Evolutionary conservation across 371 early-diverging fungal genomes (phyloP).

Genomic region (Mortierella sp.): DNA sequence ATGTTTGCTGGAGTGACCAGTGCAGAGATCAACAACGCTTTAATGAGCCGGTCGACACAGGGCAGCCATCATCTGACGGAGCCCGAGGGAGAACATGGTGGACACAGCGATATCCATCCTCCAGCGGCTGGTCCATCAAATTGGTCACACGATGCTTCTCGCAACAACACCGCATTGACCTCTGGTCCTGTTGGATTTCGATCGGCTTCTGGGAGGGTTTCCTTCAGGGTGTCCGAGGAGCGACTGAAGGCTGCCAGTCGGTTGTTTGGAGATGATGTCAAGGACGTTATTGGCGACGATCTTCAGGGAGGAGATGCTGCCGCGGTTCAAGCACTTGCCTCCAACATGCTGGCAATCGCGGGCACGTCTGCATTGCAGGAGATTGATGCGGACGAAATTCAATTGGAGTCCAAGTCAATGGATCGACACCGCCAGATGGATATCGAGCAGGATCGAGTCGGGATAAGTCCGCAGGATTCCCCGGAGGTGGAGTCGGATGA

Average conservation of each 20-base stretch:
- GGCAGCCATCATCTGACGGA: background rate
- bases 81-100: background rate
- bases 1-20: constrained; percentile 23
- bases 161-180: background rate
- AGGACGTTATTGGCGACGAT: background rate
- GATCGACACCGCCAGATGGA: background rate
- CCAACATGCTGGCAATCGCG: background rate
- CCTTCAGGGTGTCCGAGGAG: background rate
- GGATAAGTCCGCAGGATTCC: background rate
- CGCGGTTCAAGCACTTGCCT: background rate
- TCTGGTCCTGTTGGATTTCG: background rate
- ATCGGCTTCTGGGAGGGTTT: background rate
- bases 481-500: constrained; percentile 21
- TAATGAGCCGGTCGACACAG: constrained; percentile 5
- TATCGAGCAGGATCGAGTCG: background rate
- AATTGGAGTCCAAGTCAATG: background rate
- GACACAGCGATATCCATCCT: background rate
- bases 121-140: background rate
- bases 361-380: background rate
- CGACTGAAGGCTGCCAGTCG: background rate
- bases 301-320: too few species aligned
- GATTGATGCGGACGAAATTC: background rate
- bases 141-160: background rate
- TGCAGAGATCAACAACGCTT: constrained; percentile 8
- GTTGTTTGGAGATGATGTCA: background rate